These are phyloP conservation scores for Ophiosphaerella herpotricha DNA, from an alignment of 2,329 filamentous ascomycete genomes.

Conservation along the genomic window DNA sequence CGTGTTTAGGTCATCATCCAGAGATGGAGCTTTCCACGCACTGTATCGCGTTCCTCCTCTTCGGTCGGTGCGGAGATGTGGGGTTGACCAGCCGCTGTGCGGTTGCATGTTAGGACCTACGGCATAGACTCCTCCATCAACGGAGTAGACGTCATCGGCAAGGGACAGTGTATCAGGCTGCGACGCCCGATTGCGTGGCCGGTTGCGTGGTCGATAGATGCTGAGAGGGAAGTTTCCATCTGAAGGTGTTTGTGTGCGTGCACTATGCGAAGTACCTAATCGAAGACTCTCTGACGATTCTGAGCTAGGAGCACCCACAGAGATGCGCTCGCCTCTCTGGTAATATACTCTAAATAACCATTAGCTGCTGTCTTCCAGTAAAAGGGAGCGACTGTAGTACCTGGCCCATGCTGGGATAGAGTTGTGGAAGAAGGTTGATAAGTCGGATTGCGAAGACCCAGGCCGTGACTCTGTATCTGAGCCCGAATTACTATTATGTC, in stretches of 20 bases:
- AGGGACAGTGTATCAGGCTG: slow-evolving; percentile 36
- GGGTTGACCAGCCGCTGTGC: slow-evolving; percentile 37
- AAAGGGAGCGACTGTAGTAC: slow-evolving; percentile 17
- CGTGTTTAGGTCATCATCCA: slow-evolving; percentile 66
- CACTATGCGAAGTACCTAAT: slow-evolving; percentile 42
- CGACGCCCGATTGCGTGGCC: slow-evolving; percentile 39
- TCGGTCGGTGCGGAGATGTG: slow-evolving; percentile 43
- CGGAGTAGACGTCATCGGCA: slow-evolving; percentile 28
- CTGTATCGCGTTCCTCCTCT: slow-evolving; percentile 57
- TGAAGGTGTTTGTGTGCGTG: slow-evolving; percentile 42
- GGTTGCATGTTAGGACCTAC: slow-evolving; percentile 33
- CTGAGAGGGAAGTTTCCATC: slow-evolving; percentile 44
- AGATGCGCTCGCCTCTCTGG: slow-evolving; percentile 42
- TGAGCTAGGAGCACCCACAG: slow-evolving; percentile 40
- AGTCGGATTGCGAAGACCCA: slow-evolving; percentile 42
- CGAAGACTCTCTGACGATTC: slow-evolving; percentile 40
- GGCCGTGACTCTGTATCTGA: slow-evolving; percentile 41
- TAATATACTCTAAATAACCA: slow-evolving; percentile 39
- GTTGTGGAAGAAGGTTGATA: slow-evolving; percentile 40
- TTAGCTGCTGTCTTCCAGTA: slow-evolving; percentile 11
- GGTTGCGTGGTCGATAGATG: slow-evolving; percentile 46
- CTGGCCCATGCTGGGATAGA: slow-evolving; percentile 47
- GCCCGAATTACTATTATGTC: slow-evolving; percentile 38
- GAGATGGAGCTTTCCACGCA: slow-evolving; percentile 74
- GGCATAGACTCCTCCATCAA: slow-evolving; percentile 37